phyloP scores from a whole-genome alignment of 805 yeast species.

The Myxozyma sirexii region DNA sequence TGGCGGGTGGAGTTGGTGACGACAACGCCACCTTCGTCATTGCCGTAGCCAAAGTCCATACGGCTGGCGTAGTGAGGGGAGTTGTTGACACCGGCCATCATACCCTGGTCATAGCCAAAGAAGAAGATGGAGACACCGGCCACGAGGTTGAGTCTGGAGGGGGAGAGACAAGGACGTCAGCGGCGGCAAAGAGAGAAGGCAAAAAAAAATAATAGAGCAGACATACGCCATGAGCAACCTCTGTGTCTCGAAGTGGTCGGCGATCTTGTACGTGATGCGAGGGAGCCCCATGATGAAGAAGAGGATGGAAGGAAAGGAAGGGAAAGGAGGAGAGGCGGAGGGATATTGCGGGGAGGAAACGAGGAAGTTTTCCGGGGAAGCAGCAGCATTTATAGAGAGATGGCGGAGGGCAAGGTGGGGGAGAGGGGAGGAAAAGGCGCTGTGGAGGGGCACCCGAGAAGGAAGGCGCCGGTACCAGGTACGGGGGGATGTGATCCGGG shows the following conservation, averaged over 20 bases:
- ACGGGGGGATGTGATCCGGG: too few relatives aligned
- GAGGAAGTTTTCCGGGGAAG: constrained; percentile 3
- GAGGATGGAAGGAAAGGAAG: background rate
- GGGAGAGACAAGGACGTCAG: background rate
- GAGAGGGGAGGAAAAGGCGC: background rate
- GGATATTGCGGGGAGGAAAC: background rate
- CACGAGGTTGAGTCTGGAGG: constrained; percentile 28
- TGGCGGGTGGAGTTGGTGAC: constrained; percentile 38
- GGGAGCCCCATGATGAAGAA: background rate
- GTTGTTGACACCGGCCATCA: constrained; percentile 46
- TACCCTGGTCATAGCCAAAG: constrained; percentile 52
- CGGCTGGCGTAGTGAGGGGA: constrained; percentile 39
- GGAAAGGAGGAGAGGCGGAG: background rate
- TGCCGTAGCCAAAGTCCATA: constrained; percentile 21
- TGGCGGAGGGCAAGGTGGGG: background rate
- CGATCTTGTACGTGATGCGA: constrained; percentile 10
- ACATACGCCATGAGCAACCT: constrained; percentile 20
- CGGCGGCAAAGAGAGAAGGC: background rate
- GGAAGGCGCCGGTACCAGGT: too few relatives aligned
- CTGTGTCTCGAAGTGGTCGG: constrained; percentile 18
- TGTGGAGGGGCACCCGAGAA: too few relatives aligned
- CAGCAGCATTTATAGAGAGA: background rate
- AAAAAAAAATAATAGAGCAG: background rate
- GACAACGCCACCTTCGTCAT: constrained; percentile 20
- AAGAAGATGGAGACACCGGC: constrained; percentile 43